Percentiles rank a stretch among this genome's conserved stretches.
phyloP scores from a whole-genome alignment of 2,329 filamentous ascomycete species.

The Apiospora hydei region DNA sequence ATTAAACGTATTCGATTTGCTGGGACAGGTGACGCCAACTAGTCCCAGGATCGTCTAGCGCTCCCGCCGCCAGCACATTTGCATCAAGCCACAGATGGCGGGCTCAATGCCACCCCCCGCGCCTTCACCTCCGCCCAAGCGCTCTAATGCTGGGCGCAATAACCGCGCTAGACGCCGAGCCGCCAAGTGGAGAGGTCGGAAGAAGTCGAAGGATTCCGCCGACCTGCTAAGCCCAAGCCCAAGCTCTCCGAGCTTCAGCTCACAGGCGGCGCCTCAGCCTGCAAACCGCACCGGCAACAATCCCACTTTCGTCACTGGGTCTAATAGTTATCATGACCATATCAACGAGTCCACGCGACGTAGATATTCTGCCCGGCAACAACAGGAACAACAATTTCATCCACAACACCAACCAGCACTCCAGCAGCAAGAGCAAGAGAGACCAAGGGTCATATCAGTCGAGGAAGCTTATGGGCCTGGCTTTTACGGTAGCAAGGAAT shows the following conservation, averaged over 20 bases:
- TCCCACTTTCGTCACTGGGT: constrained; percentile 4
- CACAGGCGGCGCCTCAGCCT: background rate
- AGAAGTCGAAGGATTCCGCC: background rate
- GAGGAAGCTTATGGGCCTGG: constrained; percentile 3
- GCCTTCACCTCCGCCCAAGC: background rate
- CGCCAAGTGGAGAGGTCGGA: background rate
- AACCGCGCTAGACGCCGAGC: background rate
- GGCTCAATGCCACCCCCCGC: constrained; percentile 14
- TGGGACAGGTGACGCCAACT: background rate
- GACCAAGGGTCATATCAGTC: background rate
- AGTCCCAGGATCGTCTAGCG: background rate
- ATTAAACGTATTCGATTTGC: background rate
- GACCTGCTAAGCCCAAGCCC: background rate
- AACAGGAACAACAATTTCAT: background rate
- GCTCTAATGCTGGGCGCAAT: background rate
- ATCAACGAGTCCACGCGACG: background rate
- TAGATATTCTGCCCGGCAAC: background rate
- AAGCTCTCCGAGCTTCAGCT: constrained; percentile 7
- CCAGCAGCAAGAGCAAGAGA: background rate
- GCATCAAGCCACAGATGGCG: constrained; percentile 16
- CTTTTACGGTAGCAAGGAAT: constrained; percentile 17
- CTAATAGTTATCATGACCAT: background rate
- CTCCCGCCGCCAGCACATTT: constrained; percentile 3
- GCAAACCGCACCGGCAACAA: background rate
- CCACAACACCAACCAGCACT: background rate